Percentiles rank a stretch among this genome's conserved stretches.
phyloP scores from a whole-genome alignment of 1,284 basidiomycete genomes.

The Puccinia triticina region DNA sequence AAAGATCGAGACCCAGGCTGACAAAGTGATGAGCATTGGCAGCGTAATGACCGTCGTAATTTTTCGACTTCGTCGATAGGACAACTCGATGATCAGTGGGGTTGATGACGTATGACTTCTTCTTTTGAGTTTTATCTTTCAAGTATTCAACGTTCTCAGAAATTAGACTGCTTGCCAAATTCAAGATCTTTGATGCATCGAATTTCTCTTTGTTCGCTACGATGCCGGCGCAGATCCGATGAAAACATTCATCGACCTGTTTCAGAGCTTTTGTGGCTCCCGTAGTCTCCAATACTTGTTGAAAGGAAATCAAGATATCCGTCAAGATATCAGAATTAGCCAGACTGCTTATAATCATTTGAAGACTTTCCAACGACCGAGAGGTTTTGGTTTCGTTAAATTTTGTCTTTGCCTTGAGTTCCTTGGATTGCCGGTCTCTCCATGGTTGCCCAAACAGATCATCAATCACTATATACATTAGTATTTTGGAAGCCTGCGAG shows the following conservation, averaged over 20 bases:
- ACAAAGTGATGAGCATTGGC: constrained; percentile 87
- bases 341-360: constrained; percentile 74
- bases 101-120: constrained; percentile 59
- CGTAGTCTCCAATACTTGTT: constrained; percentile 83
- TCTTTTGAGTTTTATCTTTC: constrained; percentile 60
- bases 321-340: constrained; percentile 73
- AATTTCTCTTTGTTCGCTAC: constrained; percentile 76
- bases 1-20: constrained; percentile 86
- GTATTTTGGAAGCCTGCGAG: constrained; percentile 75
- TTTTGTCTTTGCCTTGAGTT: constrained; percentile 79
- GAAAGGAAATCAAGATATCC: constrained; percentile 75
- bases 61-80: constrained; percentile 61
- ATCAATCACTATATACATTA: constrained; percentile 81
- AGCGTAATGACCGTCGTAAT: constrained; percentile 72
- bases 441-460: constrained; percentile 93
- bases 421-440: constrained; percentile 83
- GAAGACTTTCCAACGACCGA: constrained; percentile 81
- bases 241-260: constrained; percentile 84
- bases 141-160: constrained; percentile 83
- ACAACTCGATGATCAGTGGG: constrained; percentile 48
- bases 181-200: constrained; percentile 72
- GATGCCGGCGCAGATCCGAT: constrained; percentile 79
- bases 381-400: constrained; percentile 83
- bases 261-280: constrained; percentile 79
- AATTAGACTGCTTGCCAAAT: constrained; percentile 85